Percentiles rank a stretch among this genome's conserved stretches.
Evolutionary conservation across 2,329 filamentous ascomycete genomes (phyloP).

Genomic region (Cercospora zeina): DNA sequence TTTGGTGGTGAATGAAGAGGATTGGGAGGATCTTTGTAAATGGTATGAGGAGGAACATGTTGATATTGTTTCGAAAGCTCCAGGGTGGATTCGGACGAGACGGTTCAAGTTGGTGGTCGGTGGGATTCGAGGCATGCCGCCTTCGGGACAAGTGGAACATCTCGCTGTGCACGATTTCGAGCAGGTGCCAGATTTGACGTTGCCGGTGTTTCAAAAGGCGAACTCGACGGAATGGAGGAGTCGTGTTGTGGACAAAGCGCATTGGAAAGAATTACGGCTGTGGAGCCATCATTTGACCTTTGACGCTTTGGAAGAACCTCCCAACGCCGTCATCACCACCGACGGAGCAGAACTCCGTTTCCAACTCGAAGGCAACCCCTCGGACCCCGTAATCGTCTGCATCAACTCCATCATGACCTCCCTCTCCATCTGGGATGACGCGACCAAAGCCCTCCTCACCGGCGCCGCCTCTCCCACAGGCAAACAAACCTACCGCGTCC

Average conservation of each 20-base stretch:
- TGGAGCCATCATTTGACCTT: conserved; percentile 80
- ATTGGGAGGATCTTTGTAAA: conserved; percentile 62
- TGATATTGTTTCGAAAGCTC: conserved; percentile 68
- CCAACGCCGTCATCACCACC: conserved; percentile 65
- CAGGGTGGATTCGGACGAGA: conserved; percentile 75
- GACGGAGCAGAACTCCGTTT: conserved; percentile 72
- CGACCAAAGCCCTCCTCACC: conserved; percentile 62
- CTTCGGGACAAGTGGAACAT: conserved; percentile 56
- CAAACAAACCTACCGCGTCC: conserved; percentile 64
- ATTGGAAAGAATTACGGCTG: conserved; percentile 57
- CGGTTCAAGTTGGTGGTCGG: conserved; percentile 67
- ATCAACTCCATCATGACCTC: conserved; percentile 79
- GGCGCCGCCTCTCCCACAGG: conserved; percentile 45
- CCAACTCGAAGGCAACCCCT: conserved; percentile 69
- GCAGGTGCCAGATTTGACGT: conserved; percentile 65
- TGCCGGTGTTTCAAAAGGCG: conserved; percentile 63
- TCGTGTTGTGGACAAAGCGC: conserved; percentile 60
- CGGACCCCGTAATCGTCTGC: conserved; percentile 72
- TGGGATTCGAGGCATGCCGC: conserved; percentile 49
- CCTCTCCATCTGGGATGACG: conserved; percentile 76
- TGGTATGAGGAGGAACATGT: conserved; percentile 79
- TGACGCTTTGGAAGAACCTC: conserved; percentile 61
- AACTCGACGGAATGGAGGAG: conserved; percentile 63
- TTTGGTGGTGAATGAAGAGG: conserved; percentile 47
- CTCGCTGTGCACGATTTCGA: conserved; percentile 73